Base-by-base conservation (phyloP, 257 asterid genomes). In the Solanum ossicruentum region DNA sequence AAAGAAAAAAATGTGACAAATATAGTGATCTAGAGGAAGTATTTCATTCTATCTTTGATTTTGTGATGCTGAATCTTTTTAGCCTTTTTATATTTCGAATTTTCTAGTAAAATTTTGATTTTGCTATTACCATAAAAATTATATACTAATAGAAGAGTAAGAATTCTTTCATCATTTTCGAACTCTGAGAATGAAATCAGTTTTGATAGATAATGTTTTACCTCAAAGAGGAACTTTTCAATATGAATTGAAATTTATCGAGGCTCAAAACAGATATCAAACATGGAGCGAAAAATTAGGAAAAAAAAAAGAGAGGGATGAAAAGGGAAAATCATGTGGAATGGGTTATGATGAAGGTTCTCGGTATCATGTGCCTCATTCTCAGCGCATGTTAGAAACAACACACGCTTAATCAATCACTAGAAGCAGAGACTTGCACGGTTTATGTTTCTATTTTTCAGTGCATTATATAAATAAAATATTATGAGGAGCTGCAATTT, bases 381-480 rank as follows among this genome's bases (percentile, higher is more conserved):
- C 81, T 85, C 77, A 81, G 84, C 85, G 85, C 90, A 85, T 85
- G 85, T 79, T 85, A 65, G 83, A 80, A 83, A 41, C 47, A 52
- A 51, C 63, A 77, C 82, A 26, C 82, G 45, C 63, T 77, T 51
- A 77, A 78, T 78, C 82, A 78, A 54, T 10, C 47, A 77, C 0
- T 51, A 26, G 17, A 51, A 51, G 82, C 43, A 49, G 15, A 75
- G 61, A 23, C 82, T 75, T 75, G 61, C 65, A 52, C 17, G 49
- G 49, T 78, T 78, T 78, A 52, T 51, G 58, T 78, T 52, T 78
- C 65, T 51, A 26, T 23, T 26, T 26, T 78, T 78, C 49, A 78
- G 82, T 78, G 82, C 49, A 78, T 78, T 78, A 52, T 23, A 21
- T 49, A 15, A 77, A 51, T 70, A 8, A 52, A 78, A 26, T 49